Base-by-base conservation (phyloP, 106 monocot species). In the Gastrodia elata region DNA sequence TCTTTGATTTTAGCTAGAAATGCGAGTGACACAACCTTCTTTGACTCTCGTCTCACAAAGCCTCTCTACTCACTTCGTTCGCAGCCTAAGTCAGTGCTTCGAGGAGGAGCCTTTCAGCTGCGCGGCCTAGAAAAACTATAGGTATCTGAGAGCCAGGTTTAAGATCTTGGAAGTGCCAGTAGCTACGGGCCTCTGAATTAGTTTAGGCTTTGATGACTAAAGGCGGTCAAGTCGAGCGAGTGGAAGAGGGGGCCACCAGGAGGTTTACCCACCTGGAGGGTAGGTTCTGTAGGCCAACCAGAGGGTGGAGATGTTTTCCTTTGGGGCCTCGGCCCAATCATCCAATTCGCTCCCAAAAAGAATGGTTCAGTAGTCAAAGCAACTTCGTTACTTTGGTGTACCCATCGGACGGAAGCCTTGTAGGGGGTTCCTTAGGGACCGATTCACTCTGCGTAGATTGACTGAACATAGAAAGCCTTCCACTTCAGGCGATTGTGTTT, bases 351-450 rank as follows among this genome's bases (percentile, higher is more conserved):
- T 73, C 73, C 73, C 55, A 73, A 32, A 73, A 11, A 57, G 20
- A 52, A 73, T 73, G 73, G 73, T 73, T 57, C 73, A 73, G 36
- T 58, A 73, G 1, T 58, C 37, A 73, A 73, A 55, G 73, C 57
- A 73, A 73, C 73, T 73, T 56, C 34, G 20, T 55, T 56, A 73
- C 73, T 73, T 73, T 73, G 56, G 46, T 57, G 73, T 73, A 73
- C 73, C 35, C 46, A 73, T 73, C 56, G 55, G n/a, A 73, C 35
- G 3, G 8, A 38, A 74, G 26, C 74, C 74, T 61, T 74, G 59
- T 74, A 11, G 74, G 4, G 58, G 39, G 61, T 39, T 74, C 74
- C 5, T 61, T 74, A 74, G 59, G 59, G 59, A 74, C 28, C 1
- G 37, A 64, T 58, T 74, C 58, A 74, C 38, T 74, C 59, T 74